Evolutionary conservation across 768 basidiomycete species (phyloP), one percentile per base, ranked within the genome.

Genomic region (Auriscalpium orientale): DNA sequence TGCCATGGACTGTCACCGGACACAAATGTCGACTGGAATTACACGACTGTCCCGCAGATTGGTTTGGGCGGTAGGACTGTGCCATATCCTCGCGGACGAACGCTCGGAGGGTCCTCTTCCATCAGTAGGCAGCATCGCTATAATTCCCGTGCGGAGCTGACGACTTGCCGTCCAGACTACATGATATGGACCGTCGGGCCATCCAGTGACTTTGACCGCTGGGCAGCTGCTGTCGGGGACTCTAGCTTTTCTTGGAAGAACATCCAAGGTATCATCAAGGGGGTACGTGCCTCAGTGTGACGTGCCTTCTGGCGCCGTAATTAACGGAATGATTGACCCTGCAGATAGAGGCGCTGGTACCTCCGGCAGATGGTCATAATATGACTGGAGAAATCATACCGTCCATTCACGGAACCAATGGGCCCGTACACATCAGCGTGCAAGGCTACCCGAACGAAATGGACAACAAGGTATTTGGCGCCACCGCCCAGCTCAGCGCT

Each of bases 311-410:
- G 15, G 3, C n/a, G 35, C 44, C 9, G 15, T 6, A 16, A 16
- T 33, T 47, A 16, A 35, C 28, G 4, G 51, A 6, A 34, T 12
- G 21, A 22, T 8, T 34, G 8, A 12, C 10, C 16, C 16, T 11
- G 37, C 22, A 58, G 53, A 38, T 50, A 2, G 57, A 58, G 20
- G 12, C n/a, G 16, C 38, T 58, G 5, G 38, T 43, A 7, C 28
- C 48, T 9, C 53, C 57, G 2, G 28, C 53, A 8, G 57, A 58
- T 22, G 53, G 53, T 16, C 57, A 65, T 47, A 48, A 68, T 38
- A 66, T 61, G 4, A 45, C 62, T 0, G 67, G 66, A 5, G 34
- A 67, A 46, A 56, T 66, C 38, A 49, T 64, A 22, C 65, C 65
- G 0, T 22, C 54, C 18, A 51, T 67, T 0, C 69, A 70, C 40